Conservation (phyloP, 208 protist species). For the Trypanosoma scelopori region DNA sequence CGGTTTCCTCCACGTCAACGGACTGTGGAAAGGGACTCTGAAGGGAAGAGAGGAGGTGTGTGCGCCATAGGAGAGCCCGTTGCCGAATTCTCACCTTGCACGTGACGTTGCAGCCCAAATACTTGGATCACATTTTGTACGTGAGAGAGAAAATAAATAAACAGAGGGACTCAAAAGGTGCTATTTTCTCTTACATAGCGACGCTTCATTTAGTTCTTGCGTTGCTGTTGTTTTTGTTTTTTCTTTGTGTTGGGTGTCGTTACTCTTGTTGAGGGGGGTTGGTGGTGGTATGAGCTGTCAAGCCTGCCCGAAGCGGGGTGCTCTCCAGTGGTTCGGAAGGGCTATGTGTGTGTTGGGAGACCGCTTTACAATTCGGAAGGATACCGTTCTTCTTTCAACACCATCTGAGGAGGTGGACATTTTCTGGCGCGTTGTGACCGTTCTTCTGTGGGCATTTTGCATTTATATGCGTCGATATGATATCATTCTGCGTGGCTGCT, state of each 20-base stretch:
- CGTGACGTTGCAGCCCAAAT: background rate
- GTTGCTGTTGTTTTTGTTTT: too few relatives aligned
- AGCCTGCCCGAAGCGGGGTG: background rate
- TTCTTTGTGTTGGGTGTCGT: too few relatives aligned
- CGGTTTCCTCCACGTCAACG: too few relatives aligned
- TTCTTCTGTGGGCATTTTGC: conserved; percentile 20
- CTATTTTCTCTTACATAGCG: too few relatives aligned
- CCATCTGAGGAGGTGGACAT: background rate
- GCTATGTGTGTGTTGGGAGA: conserved; percentile 13
- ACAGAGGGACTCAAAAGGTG: background rate
- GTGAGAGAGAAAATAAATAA: conserved; percentile 2
- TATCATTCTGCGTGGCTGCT: conserved; percentile 20
- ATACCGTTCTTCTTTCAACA: background rate
- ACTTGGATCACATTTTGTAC: background rate
- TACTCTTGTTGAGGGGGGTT: too few relatives aligned
- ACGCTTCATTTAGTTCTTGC: too few relatives aligned
- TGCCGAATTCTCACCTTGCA: too few relatives aligned
- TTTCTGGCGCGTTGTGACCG: conserved; percentile 6
- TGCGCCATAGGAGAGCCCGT: too few relatives aligned
- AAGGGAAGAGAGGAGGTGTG: background rate
- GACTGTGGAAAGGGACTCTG: too few relatives aligned
- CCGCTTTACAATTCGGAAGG: conserved; percentile 20
- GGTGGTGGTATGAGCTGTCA: background rate
- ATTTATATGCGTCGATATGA: conserved; percentile 20
- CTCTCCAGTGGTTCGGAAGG: background rate